Evolutionary conservation across 495 filamentous ascomycete genomes (phyloP).

Genomic region (Hamigera avellanea): DNA sequence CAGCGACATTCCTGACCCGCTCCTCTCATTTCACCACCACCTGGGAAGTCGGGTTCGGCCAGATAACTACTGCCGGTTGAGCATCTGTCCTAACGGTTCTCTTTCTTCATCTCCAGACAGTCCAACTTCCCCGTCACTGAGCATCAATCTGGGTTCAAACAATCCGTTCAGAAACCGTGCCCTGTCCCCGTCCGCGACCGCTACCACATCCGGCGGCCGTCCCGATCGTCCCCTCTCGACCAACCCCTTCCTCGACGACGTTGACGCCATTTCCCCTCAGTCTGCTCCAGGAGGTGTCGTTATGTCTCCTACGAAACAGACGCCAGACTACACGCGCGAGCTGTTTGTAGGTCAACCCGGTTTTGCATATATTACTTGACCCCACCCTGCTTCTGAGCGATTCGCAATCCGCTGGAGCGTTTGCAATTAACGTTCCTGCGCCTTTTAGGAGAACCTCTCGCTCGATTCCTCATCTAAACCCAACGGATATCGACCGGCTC

Average conservation of each 20-base stretch:
- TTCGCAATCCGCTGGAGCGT: constrained; percentile 2
- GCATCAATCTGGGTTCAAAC: constrained; percentile 72
- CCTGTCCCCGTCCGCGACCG: constrained; percentile 54
- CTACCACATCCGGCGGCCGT: constrained; percentile 23
- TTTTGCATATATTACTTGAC: background rate
- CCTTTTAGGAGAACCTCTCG: constrained; percentile 29
- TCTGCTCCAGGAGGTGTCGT: constrained; percentile 27
- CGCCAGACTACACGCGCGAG: constrained; percentile 59
- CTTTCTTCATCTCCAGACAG: constrained; percentile 8
- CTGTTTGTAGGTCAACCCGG: constrained; percentile 65
- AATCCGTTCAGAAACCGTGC: constrained; percentile 96
- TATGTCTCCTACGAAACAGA: constrained; percentile 45
- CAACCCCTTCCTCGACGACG: constrained; percentile 84
- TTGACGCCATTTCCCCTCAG: constrained; percentile 39
- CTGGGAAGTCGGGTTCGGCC: background rate
- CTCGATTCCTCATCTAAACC: constrained; percentile 23
- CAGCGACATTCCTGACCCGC: background rate
- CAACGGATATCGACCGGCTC: constrained; percentile 30
- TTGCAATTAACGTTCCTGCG: constrained; percentile 5
- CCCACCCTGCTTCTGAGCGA: constrained; percentile 4
- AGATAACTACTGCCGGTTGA: too few species aligned
- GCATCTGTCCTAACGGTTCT: constrained; percentile 2
- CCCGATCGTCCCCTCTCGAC: constrained; percentile 65
- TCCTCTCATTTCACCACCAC: background rate
- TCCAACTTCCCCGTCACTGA: constrained; percentile 34